Base-by-base conservation (phyloP, 331 rosid genomes). In the Rosa hybrid region DNA sequence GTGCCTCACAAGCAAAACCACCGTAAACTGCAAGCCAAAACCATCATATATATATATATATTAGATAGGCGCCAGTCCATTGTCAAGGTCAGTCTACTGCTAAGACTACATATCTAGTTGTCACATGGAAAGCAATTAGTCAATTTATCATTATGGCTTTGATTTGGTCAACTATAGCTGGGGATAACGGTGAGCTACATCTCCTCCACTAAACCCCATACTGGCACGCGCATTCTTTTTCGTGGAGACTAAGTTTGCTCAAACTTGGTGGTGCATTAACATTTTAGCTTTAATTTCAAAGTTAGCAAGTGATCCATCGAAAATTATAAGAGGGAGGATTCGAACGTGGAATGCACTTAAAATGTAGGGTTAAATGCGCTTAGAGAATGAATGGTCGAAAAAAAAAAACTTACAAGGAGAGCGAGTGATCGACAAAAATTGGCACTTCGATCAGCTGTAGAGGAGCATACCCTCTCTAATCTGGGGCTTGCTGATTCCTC, bases 361-460 rank as follows among this genome's bases (percentile, higher is more conserved):
- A 21, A 62, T 9, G 39, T 4, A 77, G 7, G 3, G 23, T 5
- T 13, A 8, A 45, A 45, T 8, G 49, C 39, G 6, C 17, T 34
- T 12, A 49, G 27, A 18, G 44, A 63, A 62, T 27, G 13, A 45
- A 25, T 62, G 7, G 3, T 11, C 17, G 30, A 11, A 59, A 21
- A 60, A 10, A 56, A 11, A 23, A 16, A 68, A 77, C 97, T 93
- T 88, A 96, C 99, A 46, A 86, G 81, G 30, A 93, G 84, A 84
- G 99, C 98, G 16, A 96, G 81, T 65, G 95, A 81, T 86, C 97
- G 90, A 84, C 95, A 93, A 74, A 82, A 85, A 83, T 92, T 88
- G 46, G 88, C 94, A 68, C 79, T 84, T 82, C 94, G 86, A 65
- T 89, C 86, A 17, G 90, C 85, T 0, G 85, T 84, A n/a, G 91